Conservation (phyloP, 2,329 filamentous ascomycete genomes). For the Epichloe typhina region DNA sequence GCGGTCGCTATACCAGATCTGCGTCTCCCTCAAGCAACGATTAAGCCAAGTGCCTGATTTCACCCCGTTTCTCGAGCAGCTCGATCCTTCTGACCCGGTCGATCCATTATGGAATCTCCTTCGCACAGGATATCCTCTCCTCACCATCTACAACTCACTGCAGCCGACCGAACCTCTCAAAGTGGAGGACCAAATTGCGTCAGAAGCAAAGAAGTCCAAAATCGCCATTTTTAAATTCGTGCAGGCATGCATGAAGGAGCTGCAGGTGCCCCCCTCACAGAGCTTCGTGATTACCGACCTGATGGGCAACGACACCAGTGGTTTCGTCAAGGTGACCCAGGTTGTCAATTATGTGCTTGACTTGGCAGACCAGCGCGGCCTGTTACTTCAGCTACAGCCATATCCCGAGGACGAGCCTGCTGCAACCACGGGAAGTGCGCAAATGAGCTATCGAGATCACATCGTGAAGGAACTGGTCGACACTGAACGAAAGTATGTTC, state of each 20-base stretch:
- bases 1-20: conserved; percentile 89
- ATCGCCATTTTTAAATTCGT: conserved; percentile 86
- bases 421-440: conserved; percentile 39
- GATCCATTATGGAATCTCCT: conserved; percentile 84
- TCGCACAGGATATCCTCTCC: conserved; percentile 67
- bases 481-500: conserved; percentile 94
- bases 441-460: conserved; percentile 68
- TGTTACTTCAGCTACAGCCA: conserved; percentile 50
- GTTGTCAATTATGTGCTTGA: conserved; percentile 90
- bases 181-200: conserved; percentile 46
- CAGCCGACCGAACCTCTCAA: conserved; percentile 55
- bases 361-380: conserved; percentile 63
- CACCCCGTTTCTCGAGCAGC: conserved; percentile 57
- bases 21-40: conserved; percentile 69
- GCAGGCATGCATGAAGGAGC: conserved; percentile 71
- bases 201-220: conserved; percentile 69
- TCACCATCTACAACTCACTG: conserved; percentile 80
- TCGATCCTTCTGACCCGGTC: conserved; percentile 64
- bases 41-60: conserved; percentile 76
- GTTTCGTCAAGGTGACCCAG: conserved; percentile 92
- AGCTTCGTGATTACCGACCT: conserved; percentile 88
- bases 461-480: conserved; percentile 86
- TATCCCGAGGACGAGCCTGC: conserved; percentile 40
- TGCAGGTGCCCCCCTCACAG: conserved; percentile 66
- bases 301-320: conserved; percentile 87